A percentile compares a stretch with the other conserved stretches of the same genome.
Evolutionary conservation across 129 eudicot genomes (phyloP).

Genomic region (Saposhnikovia divaricata): DNA sequence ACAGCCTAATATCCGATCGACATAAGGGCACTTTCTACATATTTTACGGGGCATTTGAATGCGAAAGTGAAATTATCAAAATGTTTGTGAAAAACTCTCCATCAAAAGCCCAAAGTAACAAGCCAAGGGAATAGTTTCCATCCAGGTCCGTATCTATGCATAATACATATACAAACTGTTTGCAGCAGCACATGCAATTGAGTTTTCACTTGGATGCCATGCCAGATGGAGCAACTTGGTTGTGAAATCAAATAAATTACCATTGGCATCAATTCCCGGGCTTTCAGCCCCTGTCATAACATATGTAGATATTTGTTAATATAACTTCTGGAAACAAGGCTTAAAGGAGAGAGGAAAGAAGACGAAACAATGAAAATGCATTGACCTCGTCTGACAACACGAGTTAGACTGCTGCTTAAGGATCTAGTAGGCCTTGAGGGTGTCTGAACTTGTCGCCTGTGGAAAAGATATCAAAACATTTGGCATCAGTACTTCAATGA

Average conservation of each 20-base stretch:
- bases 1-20: constrained; percentile 15
- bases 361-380: not conserved
- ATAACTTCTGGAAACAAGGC: not conserved
- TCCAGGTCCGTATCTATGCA: constrained; percentile 40
- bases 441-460: constrained; percentile 84
- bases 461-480: constrained; percentile 6
- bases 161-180: constrained; percentile 99
- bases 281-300: constrained; percentile 55
- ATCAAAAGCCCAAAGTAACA: constrained; percentile 23
- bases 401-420: constrained; percentile 79
- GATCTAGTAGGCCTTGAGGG: constrained; percentile 91
- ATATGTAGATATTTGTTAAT: constrained; percentile 4
- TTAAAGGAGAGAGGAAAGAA: not conserved
- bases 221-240: constrained; percentile 92
- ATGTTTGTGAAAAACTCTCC: constrained; percentile 22
- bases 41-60: constrained; percentile 18
- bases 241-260: constrained; percentile 88
- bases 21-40: constrained; percentile 22
- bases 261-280: constrained; percentile 82
- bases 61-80: constrained; percentile 14
- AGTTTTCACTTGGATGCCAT: constrained; percentile 96
- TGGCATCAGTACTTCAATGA: not conserved
- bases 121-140: constrained; percentile 22
- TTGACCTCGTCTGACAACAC: constrained; percentile 90
- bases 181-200: constrained; percentile 99